Evolutionary conservation across 441 rosid species (phyloP).

Genomic region (Theobroma grandiflorum): DNA sequence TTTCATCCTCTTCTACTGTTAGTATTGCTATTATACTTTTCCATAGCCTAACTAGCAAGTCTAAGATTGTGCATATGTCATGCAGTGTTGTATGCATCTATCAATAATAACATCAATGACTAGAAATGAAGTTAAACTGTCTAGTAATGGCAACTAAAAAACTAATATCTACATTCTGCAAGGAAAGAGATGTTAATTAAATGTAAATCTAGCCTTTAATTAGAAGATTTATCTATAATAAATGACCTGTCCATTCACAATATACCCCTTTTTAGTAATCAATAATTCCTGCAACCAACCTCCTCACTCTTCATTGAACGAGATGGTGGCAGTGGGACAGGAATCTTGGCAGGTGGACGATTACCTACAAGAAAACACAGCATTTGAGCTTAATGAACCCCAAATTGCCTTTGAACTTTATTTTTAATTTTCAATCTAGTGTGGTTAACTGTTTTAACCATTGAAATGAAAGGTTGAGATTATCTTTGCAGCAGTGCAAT

Average conservation of each 20-base stretch:
- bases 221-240: background rate
- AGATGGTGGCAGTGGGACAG: slow-evolving; percentile 81
- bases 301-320: slow-evolving; percentile 64
- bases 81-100: background rate
- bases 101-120: slow-evolving; percentile 1
- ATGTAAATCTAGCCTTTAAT: background rate
- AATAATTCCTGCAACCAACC: slow-evolving; percentile 46
- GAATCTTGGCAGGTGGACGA: slow-evolving; percentile 92
- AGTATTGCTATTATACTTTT: background rate
- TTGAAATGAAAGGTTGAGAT: background rate
- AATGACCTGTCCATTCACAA: slow-evolving; percentile 11
- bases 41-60: background rate
- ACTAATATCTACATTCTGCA: background rate
- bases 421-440: background rate
- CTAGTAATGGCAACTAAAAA: slow-evolving; percentile 6
- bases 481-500: slow-evolving; percentile 20
- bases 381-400: slow-evolving; percentile 27
- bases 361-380: slow-evolving; percentile 56
- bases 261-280: slow-evolving; percentile 18
- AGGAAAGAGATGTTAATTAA: slow-evolving; percentile 2
- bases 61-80: background rate
- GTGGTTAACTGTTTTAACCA: background rate
- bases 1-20: background rate
- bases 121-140: background rate
- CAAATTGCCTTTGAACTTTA: slow-evolving; percentile 3